A percentile compares a stretch with the other conserved stretches of the same genome.
phyloP scores from a whole-genome alignment of 2,329 filamentous ascomycete genomes.

The Pezicula carpinea region DNA sequence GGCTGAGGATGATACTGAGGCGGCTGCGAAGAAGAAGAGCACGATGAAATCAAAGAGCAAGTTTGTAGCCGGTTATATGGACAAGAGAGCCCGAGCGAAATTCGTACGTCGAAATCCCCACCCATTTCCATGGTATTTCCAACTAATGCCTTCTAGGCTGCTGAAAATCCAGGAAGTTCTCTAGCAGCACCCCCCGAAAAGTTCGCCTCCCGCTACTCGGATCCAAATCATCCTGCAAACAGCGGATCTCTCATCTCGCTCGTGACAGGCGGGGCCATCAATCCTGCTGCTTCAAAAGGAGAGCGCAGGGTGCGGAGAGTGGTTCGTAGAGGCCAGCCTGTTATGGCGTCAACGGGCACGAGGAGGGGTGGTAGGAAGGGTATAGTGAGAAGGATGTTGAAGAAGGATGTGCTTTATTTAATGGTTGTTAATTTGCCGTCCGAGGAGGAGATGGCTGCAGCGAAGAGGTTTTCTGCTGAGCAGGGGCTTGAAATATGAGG shows the following conservation, averaged over 20 bases:
- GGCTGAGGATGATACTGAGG: conserved; percentile 18
- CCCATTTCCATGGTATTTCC: conserved; percentile 44
- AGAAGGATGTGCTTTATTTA: conserved; percentile 42
- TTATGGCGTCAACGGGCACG: conserved; percentile 9
- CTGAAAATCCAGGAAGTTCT: conserved; percentile 35
- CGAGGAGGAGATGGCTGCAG: conserved; percentile 34
- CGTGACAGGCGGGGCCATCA: conserved; percentile 40
- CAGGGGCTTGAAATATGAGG: background rate
- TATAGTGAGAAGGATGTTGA: conserved; percentile 24
- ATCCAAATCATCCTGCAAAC: conserved; percentile 46
- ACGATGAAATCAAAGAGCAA: conserved; percentile 34
- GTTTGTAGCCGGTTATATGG: conserved; percentile 23
- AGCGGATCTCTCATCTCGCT: conserved; percentile 42
- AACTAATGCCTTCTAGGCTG: conserved; percentile 31
- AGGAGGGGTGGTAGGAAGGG: conserved; percentile 11
- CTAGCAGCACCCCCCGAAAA: conserved; percentile 28
- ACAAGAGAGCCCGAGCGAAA: conserved; percentile 17
- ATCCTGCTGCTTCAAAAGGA: conserved; percentile 13
- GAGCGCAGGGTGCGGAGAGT: conserved; percentile 4
- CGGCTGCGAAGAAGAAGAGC: conserved; percentile 21
- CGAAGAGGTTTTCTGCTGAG: background rate
- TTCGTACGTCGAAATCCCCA: conserved; percentile 20
- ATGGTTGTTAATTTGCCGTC: conserved; percentile 46
- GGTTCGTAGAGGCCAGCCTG: conserved; percentile 7
- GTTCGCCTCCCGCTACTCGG: conserved; percentile 43